Percentiles rank a stretch among this genome's conserved stretches.
Conservation (phyloP, 371 early-diverging fungal species). For the Coemansia sp. region DNA sequence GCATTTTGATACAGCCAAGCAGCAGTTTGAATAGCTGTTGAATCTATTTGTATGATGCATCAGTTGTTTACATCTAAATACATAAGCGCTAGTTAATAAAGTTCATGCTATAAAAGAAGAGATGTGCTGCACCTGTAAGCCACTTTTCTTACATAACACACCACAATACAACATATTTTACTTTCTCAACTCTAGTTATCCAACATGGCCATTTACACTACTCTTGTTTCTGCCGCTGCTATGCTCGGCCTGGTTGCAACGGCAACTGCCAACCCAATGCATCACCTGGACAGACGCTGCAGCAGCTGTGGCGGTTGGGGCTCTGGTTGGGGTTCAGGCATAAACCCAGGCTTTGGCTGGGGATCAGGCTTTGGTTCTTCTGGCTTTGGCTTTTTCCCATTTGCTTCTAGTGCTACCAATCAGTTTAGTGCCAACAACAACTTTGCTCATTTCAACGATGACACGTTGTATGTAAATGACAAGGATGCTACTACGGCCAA, state of each 20-base stretch:
- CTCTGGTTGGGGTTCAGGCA: neutral
- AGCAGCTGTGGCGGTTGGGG: neutral
- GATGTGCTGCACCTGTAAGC: too few relatives aligned
- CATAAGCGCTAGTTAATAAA: too few relatives aligned
- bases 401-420: slow-evolving; percentile 4
- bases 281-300: neutral
- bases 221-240: neutral
- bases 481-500: slow-evolving; percentile 7
- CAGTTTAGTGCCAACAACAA: slow-evolving; percentile 11
- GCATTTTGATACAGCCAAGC: too few relatives aligned
- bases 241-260: neutral
- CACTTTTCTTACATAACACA: too few relatives aligned
- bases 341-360: too few relatives aligned
- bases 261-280: neutral
- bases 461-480: slow-evolving; percentile 13
- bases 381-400: neutral
- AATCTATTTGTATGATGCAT: too few relatives aligned
- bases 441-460: slow-evolving; percentile 16
- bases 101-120: too few relatives aligned
- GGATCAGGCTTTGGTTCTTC: neutral
- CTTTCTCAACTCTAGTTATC: too few relatives aligned
- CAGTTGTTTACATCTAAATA: too few relatives aligned
- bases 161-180: too few relatives aligned
- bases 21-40: too few relatives aligned
- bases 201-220: too few relatives aligned